A percentile compares a stretch with the other conserved stretches of the same genome.
These are phyloP conservation scores for Clonostachys byssicola DNA, from an alignment of 2,329 filamentous ascomycete genomes.

Conservation along the genomic window DNA sequence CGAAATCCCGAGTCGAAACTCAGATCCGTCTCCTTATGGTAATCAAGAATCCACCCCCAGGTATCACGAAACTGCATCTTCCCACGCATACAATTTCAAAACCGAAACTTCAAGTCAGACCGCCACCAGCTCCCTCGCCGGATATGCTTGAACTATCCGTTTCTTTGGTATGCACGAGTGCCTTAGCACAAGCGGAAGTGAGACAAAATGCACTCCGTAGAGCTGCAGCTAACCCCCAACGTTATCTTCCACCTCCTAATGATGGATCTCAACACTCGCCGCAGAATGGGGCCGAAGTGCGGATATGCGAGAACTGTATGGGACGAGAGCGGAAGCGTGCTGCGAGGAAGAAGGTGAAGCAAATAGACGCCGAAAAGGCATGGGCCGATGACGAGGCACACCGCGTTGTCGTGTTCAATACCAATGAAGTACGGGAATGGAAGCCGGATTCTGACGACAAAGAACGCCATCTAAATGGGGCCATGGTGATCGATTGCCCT, in stretches of 20 bases:
- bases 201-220: conserved; percentile 63
- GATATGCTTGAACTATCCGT: conserved; percentile 79
- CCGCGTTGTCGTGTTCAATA: conserved; percentile 88
- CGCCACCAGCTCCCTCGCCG: conserved; percentile 56
- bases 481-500: conserved; percentile 76
- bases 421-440: conserved; percentile 66
- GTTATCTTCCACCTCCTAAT: conserved; percentile 29
- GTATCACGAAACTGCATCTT: conserved; percentile 77
- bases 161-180: conserved; percentile 86
- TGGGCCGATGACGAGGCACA: conserved; percentile 79
- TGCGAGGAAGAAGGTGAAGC: conserved; percentile 88
- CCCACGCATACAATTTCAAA: conserved; percentile 92
- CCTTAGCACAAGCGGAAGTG: conserved; percentile 71
- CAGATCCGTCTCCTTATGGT: conserved; percentile 88
- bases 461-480: conserved; percentile 44
- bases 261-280: conserved; percentile 64
- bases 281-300: conserved; percentile 87
- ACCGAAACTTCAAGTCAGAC: conserved; percentile 81
- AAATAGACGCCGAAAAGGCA: conserved; percentile 84
- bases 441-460: conserved; percentile 29
- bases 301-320: conserved; percentile 90
- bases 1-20: conserved; percentile 92
- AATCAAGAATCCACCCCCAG: conserved; percentile 68
- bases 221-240: conserved; percentile 34
- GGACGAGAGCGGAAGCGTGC: conserved; percentile 87